Evolutionary conservation across 2,329 filamentous ascomycete species (phyloP).

Genomic region (Exophiala sp.): DNA sequence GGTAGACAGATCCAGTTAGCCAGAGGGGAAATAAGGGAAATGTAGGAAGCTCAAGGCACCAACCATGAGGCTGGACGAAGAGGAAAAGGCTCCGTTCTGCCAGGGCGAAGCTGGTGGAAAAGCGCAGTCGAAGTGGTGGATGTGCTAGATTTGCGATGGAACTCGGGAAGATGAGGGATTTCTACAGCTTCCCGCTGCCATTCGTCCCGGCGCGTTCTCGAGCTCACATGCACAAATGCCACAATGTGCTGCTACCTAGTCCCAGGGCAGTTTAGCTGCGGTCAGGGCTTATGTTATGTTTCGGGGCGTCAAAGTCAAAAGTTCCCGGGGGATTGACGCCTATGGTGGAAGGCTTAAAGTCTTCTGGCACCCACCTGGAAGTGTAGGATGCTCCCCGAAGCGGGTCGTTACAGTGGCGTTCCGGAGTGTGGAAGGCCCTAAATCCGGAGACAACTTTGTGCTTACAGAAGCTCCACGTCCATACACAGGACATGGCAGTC

Average conservation of each 20-base stretch:
- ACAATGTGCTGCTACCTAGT: background rate
- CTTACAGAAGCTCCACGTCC: too few relatives aligned
- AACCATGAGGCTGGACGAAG: constrained; percentile 12
- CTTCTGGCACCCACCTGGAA: background rate
- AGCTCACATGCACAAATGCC: background rate
- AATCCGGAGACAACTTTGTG: too few relatives aligned
- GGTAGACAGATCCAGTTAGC: constrained; percentile 17
- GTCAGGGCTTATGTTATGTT: background rate
- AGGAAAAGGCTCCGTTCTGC: background rate
- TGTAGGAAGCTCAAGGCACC: constrained; percentile 14
- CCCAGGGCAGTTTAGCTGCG: background rate
- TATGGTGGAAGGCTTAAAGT: background rate
- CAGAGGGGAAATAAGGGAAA: constrained; percentile 17
- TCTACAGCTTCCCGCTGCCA: background rate
- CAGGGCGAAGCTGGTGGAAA: background rate
- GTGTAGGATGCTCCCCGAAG: background rate
- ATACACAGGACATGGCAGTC: too few relatives aligned
- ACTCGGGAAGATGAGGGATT: background rate
- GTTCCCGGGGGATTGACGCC: background rate
- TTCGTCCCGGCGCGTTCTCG: background rate
- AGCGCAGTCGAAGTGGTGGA: background rate
- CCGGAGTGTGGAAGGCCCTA: too few relatives aligned
- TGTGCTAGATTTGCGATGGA: background rate
- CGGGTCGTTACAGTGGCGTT: background rate
- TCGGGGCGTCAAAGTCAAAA: background rate